Evolutionary conservation across 371 early-diverging fungal genomes (phyloP).

Genomic region (Lichtheimia ramosa): DNA sequence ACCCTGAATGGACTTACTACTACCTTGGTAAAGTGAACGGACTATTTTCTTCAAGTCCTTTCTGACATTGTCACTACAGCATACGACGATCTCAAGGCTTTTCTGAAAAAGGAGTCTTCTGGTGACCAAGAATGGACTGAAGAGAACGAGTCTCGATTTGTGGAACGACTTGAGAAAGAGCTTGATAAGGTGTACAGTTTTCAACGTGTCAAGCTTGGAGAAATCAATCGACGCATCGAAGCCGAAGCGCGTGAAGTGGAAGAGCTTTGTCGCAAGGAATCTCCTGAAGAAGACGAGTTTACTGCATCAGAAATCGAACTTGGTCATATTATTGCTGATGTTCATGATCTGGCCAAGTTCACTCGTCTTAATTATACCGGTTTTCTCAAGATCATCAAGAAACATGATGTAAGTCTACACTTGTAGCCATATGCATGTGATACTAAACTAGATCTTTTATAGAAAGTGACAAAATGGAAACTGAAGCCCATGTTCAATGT

Average conservation of each 20-base stretch:
- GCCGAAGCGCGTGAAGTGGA: constrained; percentile 66
- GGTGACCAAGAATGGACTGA: constrained; percentile 55
- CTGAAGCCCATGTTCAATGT: constrained; percentile 90
- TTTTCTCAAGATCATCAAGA: constrained; percentile 96
- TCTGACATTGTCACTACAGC: constrained; percentile 16
- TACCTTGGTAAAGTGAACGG: constrained; percentile 37
- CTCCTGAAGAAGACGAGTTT: constrained; percentile 66
- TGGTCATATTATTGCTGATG: constrained; percentile 83
- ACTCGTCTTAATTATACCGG: constrained; percentile 96
- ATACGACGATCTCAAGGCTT: constrained; percentile 83
- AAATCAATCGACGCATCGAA: constrained; percentile 81
- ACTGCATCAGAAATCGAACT: constrained; percentile 79
- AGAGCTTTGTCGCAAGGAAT: constrained; percentile 61
- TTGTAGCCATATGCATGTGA: not conserved
- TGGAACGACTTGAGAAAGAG: constrained; percentile 86
- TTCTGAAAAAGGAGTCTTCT: constrained; percentile 63
- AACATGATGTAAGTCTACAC: constrained; percentile 81
- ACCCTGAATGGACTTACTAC: constrained; percentile 78
- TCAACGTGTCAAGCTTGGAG: constrained; percentile 87
- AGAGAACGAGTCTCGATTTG: constrained; percentile 84
- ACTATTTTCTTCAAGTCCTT: not conserved
- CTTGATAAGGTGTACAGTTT: constrained; percentile 92
- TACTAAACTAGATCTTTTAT: not conserved
- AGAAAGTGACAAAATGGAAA: constrained; percentile 86
- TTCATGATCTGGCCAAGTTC: constrained; percentile 94